Conservation (phyloP, 768 basidiomycete species). For the Termitomyces bulborhizus region DNA sequence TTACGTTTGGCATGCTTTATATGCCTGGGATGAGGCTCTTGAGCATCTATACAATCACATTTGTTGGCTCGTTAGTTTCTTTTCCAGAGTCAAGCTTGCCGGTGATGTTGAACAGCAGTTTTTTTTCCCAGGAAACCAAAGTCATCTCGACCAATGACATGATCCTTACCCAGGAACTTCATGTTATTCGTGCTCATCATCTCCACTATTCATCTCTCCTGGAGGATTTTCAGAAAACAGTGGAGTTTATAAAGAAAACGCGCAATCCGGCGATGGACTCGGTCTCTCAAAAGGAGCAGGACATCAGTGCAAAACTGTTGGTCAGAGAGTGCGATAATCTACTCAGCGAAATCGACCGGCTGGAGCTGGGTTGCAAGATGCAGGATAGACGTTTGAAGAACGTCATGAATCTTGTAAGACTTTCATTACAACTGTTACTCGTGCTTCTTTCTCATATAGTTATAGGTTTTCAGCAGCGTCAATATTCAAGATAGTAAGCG, state of each 20-base stretch:
- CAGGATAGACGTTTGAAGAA: constrained; percentile 46
- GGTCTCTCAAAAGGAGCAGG: constrained; percentile 20
- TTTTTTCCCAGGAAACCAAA: constrained; percentile 31
- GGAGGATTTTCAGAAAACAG: constrained; percentile 39
- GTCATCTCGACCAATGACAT: constrained; percentile 36
- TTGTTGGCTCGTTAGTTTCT: constrained; percentile 15
- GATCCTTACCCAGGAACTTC: constrained; percentile 41
- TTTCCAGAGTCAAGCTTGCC: background rate
- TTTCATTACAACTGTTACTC: background rate
- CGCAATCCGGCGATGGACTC: constrained; percentile 44
- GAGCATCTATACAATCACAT: constrained; percentile 20
- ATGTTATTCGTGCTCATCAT: constrained; percentile 47
- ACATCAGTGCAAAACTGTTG: constrained; percentile 28
- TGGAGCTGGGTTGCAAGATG: constrained; percentile 33
- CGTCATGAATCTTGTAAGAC: constrained; percentile 42
- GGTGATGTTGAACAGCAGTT: background rate
- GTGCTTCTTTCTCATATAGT: background rate
- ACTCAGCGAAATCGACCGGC: constrained; percentile 41
- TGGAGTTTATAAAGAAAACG: constrained; percentile 36
- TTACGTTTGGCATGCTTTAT: constrained; percentile 21
- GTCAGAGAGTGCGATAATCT: constrained; percentile 44
- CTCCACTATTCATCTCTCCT: constrained; percentile 44
- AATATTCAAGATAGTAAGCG: constrained; percentile 50
- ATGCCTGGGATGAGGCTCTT: constrained; percentile 22
- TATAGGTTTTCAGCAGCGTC: constrained; percentile 52